Base-by-base conservation (phyloP, 352 stramenopile genomes). In the Phytopythium montanum region DNA sequence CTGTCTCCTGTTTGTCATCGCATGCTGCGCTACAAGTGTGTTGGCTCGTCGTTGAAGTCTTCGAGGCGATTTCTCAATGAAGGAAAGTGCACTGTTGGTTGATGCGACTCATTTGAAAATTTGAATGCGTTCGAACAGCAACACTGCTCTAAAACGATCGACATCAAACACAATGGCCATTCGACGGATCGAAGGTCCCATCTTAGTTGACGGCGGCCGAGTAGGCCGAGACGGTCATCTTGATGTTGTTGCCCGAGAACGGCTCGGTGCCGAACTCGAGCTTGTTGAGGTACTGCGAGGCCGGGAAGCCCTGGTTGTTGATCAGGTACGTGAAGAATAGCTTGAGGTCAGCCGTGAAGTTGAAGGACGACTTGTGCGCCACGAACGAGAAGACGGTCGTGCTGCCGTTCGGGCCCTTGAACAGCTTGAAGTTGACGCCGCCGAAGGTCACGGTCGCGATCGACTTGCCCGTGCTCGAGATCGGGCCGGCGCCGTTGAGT, bases 341-440 rank as follows among this genome's bases (percentile, higher is more conserved):
- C 59, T 69, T 68, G 33, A 79, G 45, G 51, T 79, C 67, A 9
- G 50, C 61, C 26, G 55, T 60, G 42, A 73, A 70, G n/a, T 23
- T 67, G 16, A 50, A 52, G 36, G 58, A 58, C 18, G 39, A 56
- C 53, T 63, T 60, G 42, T 65, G 65, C 23, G 68, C 68, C 25
- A 76, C 65, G 54, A 72, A 79, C 29, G 71, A 69, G 52, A 68
- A 76, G 23, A 76, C 71, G 39, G 66, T 73, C 34, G 64, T 67
- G 45, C 70, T 65, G 25, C 67, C 65, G 60, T 79, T 79, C 26
- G 59, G 52, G 3, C 71, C 71, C 60, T 71, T 56, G 62, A 59
- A 79, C 50, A 79, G 51, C 50, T 71, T 48, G 31, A 76, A 79
- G 9, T 31, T 70, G 13, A 76, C 48, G 31, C 61, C 68, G 8